Base-by-base conservation (phyloP, 2,329 filamentous ascomycete genomes). In the Sporothrix humicola region DNA sequence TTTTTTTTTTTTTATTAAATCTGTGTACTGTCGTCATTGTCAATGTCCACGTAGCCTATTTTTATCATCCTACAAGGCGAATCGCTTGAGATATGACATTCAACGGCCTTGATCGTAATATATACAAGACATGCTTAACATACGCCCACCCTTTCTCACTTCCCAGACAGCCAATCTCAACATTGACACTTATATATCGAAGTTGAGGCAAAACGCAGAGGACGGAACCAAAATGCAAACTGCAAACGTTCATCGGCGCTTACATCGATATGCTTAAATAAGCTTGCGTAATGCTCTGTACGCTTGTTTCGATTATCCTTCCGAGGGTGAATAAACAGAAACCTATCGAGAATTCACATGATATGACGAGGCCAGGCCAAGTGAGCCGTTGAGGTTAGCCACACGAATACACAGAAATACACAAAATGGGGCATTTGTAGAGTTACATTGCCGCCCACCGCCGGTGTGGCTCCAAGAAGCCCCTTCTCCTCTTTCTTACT, bases 121-220 rank as follows among this genome's bases (percentile, higher is more conserved):
- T 7, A 37, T 7, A 37, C 31, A 6, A 37, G 31, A 37, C 7
- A 37, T 37, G 31, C 31, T 7, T 7, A 7, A 37, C 31, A 37
- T 56, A 26, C 23, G 5, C 52, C 10, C 52, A 56, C 7, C 10
- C 4, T 54, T 23, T 26, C 8, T 26, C 52, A 12, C 12, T 13
- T 26, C 13, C 23, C 6, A 12, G 7, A 10, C 37, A 59, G 52
- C 37, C 68, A 70, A 31, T 59, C 68, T 44, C 17, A 50, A n/a
- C 13, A n/a, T 31, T 48, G 69, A 71, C 20, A 71, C 69, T 20
- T 3, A 15, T 46, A 20, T 71, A 15, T 59, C 54, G 42, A 37
- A 59, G 54, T n/a, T 70, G 68, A 59, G 54, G 54, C 42, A 37
- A 50, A 71, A 71, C 54, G 54, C 5, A 9, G 12, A 13, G 26